Conservation (phyloP, 352 stramenopile genomes). For the Blastocystis sp. region DNA sequence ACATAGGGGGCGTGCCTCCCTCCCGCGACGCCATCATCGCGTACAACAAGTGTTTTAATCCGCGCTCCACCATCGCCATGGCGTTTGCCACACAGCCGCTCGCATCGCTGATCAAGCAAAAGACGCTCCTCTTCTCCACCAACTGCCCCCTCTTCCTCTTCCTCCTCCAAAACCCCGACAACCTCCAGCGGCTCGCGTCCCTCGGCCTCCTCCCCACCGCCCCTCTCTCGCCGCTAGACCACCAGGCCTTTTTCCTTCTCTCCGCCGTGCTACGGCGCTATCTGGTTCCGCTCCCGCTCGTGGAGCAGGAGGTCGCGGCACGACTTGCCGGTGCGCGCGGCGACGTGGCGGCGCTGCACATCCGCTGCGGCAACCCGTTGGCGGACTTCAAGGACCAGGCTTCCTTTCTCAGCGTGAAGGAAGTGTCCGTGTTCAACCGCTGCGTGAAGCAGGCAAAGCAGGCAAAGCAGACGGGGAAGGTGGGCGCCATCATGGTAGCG, state of each 20-base stretch:
- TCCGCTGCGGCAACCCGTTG: constrained; percentile 52
- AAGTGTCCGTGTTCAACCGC: constrained; percentile 9
- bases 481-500: neutral
- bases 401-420: neutral
- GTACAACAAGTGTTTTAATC: constrained; percentile 49
- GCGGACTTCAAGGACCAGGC: constrained; percentile 54
- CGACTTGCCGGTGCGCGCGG: neutral
- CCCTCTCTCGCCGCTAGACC: neutral
- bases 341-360: constrained; percentile 11
- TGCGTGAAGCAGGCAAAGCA: neutral
- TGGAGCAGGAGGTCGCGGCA: neutral
- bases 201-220: constrained; percentile 1
- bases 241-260: constrained; percentile 49
- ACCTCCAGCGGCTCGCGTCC: neutral
- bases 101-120: neutral
- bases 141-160: constrained; percentile 43
- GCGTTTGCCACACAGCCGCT: neutral
- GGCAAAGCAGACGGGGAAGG: neutral
- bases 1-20: neutral
- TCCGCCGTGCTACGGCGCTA: constrained; percentile 1
- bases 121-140: constrained; percentile 1
- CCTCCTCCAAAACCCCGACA: constrained; percentile 28
- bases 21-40: neutral
- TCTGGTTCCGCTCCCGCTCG: neutral
- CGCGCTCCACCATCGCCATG: neutral